Conservation (phyloP, 2,329 filamentous ascomycete genomes). For the Neonectria coccinea region DNA sequence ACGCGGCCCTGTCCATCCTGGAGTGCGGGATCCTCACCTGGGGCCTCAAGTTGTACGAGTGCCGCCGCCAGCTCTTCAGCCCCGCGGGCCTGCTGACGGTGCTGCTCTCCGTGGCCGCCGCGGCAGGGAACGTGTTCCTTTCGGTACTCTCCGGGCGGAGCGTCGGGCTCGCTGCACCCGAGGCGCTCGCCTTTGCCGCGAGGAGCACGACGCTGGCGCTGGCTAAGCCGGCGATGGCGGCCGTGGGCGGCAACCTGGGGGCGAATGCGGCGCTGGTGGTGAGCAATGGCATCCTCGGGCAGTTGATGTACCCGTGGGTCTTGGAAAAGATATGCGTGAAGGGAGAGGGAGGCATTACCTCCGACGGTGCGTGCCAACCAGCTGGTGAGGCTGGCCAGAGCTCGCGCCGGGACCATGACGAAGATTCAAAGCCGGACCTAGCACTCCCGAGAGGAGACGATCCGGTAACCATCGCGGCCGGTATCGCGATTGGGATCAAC, state of each 20-base stretch:
- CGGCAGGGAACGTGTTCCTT: slow-evolving; percentile 57
- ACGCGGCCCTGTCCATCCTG: slow-evolving; percentile 61
- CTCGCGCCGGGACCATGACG: slow-evolving; percentile 9
- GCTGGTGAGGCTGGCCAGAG: slow-evolving; percentile 12
- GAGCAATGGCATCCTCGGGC: slow-evolving; percentile 61
- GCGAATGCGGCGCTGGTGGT: slow-evolving; percentile 65
- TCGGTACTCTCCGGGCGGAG: slow-evolving; percentile 53
- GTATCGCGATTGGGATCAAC: slow-evolving; percentile 68
- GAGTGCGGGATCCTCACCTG: slow-evolving; percentile 64
- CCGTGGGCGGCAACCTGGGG: slow-evolving; percentile 58
- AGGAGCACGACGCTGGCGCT: slow-evolving; percentile 64
- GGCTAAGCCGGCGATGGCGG: slow-evolving; percentile 59
- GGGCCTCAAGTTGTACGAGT: slow-evolving; percentile 66
- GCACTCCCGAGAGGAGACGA: slow-evolving; percentile 44
- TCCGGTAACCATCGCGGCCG: slow-evolving; percentile 59
- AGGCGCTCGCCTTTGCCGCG: slow-evolving; percentile 61
- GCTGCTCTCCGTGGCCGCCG: slow-evolving; percentile 51
- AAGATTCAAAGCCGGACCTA: slow-evolving; percentile 22
- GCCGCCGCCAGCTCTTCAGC: slow-evolving; percentile 59
- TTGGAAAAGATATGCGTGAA: slow-evolving; percentile 47
- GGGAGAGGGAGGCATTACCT: background rate
- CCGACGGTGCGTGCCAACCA: background rate
- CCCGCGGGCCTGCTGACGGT: slow-evolving; percentile 55
- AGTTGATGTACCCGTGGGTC: slow-evolving; percentile 53
- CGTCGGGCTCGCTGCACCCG: slow-evolving; percentile 51